phyloP scores from a whole-genome alignment of 768 basidiomycete species.

The Pholiota molesta region DNA sequence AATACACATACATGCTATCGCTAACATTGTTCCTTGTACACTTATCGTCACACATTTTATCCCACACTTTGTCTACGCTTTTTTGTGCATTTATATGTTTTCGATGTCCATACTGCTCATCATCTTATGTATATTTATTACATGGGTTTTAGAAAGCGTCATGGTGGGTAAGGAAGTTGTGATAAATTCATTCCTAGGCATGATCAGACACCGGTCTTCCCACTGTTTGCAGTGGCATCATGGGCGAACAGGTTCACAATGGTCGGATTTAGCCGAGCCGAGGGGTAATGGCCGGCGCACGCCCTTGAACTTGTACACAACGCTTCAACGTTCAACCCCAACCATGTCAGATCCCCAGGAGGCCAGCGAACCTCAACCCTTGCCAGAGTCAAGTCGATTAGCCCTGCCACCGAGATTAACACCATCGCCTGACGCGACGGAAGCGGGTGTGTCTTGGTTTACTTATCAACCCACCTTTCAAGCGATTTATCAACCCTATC shows the following conservation, averaged over 20 bases:
- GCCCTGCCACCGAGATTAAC: constrained; percentile 39
- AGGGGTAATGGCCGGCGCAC: constrained; percentile 27
- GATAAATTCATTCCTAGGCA: not conserved
- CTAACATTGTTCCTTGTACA: not conserved
- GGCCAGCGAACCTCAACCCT: constrained; percentile 16
- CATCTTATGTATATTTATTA: constrained; percentile 2
- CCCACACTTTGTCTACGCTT: not conserved
- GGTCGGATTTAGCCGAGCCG: constrained; percentile 42
- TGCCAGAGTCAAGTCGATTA: constrained; percentile 11
- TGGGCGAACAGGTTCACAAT: constrained; percentile 2
- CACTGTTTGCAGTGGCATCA: not conserved
- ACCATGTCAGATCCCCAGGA: constrained; percentile 28
- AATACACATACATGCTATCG: not conserved
- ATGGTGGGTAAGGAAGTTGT: not conserved
- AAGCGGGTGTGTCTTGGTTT: constrained; percentile 40
- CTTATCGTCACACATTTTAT: not conserved
- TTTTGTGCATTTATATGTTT: not conserved
- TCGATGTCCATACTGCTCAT: constrained; percentile 1
- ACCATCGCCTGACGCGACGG: constrained; percentile 48
- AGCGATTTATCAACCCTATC: constrained; percentile 17
- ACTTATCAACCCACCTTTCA: constrained; percentile 20
- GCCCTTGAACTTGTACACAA: constrained; percentile 24
- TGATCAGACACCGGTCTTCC: not conserved
- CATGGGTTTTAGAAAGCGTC: not conserved
- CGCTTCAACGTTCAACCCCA: constrained; percentile 23